Evolutionary conservation across 305 asterid genomes (phyloP).

Genomic region (Lippia alba): DNA sequence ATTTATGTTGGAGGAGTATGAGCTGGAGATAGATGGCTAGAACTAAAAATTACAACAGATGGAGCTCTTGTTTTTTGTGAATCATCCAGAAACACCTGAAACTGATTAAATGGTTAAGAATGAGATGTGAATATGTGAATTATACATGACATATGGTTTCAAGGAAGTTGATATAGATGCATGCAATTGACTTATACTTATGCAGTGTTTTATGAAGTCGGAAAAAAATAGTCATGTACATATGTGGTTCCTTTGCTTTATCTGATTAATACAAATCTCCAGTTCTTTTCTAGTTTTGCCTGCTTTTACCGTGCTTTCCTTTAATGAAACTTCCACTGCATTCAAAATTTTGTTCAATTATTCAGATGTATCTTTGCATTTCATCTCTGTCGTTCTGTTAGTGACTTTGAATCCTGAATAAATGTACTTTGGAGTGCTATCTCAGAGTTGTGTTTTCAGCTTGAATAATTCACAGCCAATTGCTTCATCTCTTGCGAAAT

Average conservation of each 20-base stretch:
- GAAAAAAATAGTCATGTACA: neutral
- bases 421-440: slow-evolving; percentile 7
- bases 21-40: slow-evolving; percentile 5
- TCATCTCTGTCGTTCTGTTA: slow-evolving; percentile 4
- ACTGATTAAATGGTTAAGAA: slow-evolving; percentile 5
- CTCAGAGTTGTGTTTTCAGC: slow-evolving; percentile 15
- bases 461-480: slow-evolving; percentile 11
- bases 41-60: neutral
- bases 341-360: neutral
- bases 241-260: neutral
- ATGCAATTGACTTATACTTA: neutral
- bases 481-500: slow-evolving; percentile 22
- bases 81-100: neutral
- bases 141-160: neutral
- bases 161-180: slow-evolving; percentile 9
- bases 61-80: neutral
- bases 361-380: neutral
- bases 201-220: neutral
- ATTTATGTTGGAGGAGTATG: neutral
- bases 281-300: neutral
- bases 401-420: slow-evolving; percentile 1
- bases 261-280: neutral
- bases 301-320: neutral
- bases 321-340: neutral
- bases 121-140: neutral